Percentiles rank a stretch among this genome's conserved stretches.
Conservation (phyloP, 345 rosid species). For the Syzygium jambos region DNA sequence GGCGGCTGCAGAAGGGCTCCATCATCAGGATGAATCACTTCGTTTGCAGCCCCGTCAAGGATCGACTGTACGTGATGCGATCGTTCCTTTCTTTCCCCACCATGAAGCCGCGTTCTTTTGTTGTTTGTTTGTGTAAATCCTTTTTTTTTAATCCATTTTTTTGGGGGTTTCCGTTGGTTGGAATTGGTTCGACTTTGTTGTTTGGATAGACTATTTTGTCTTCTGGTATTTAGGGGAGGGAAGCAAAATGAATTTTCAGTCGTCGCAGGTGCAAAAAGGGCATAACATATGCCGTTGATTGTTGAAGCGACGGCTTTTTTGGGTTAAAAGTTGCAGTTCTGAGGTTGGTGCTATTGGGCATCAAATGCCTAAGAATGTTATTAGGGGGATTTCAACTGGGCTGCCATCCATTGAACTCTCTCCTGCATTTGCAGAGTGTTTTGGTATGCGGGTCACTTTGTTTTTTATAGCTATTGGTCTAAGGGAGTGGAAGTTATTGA, state of each 20-base stretch:
- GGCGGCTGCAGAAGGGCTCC: slow-evolving; percentile 52
- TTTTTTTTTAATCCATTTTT: not conserved
- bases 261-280: not conserved
- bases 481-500: not conserved
- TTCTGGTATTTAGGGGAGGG: not conserved
- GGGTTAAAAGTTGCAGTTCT: not conserved
- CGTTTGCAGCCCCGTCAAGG: slow-evolving; percentile 51
- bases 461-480: not conserved
- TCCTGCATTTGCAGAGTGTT: not conserved
- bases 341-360: not conserved
- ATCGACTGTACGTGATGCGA: slow-evolving; percentile 36
- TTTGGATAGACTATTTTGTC: not conserved
- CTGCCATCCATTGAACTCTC: not conserved
- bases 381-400: not conserved
- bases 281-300: not conserved
- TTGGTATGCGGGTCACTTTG: not conserved
- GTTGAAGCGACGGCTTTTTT: not conserved
- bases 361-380: not conserved
- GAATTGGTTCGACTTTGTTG: not conserved
- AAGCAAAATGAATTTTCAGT: not conserved
- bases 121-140: not conserved
- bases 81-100: not conserved
- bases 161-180: not conserved
- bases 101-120: not conserved
- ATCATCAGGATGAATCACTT: slow-evolving; percentile 42